phyloP scores from a whole-genome alignment of 2,329 filamentous ascomycete genomes.

The Akanthomyces muscarius region DNA sequence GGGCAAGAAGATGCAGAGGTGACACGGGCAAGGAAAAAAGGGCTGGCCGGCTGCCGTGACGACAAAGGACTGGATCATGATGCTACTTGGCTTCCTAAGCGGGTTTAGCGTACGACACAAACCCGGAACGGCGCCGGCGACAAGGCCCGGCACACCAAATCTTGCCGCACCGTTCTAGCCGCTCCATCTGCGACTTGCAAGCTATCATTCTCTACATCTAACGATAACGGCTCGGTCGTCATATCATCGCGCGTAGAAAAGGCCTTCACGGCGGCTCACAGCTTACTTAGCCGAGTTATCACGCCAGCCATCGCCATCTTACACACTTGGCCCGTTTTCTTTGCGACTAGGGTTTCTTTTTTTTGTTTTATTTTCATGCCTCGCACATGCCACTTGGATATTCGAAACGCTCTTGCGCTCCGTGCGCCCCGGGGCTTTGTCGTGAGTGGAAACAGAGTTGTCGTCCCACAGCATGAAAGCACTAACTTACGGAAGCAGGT shows the following conservation, averaged over 20 bases:
- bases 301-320: too few species aligned
- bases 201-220: background rate
- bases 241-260: too few species aligned
- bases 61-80: background rate
- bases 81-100: slow-evolving; percentile 17
- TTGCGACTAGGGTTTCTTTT: too few species aligned
- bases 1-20: background rate
- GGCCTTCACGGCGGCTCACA: too few species aligned
- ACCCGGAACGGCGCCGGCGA: background rate
- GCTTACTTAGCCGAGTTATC: too few species aligned
- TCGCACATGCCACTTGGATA: too few species aligned
- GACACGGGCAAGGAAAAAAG: too few species aligned
- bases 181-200: background rate
- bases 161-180: background rate
- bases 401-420: too few species aligned
- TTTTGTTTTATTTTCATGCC: too few species aligned
- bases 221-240: too few species aligned
- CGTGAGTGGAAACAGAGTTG: background rate
- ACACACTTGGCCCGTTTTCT: too few species aligned
- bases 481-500: background rate
- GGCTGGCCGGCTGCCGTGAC: too few species aligned
- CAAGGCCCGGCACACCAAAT: background rate
- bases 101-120: slow-evolving; percentile 10
- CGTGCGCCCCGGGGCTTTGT: background rate
- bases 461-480: background rate